Base-by-base conservation (phyloP, 2,329 filamentous ascomycete genomes). In the Neoscytalidium dimidiatum region DNA sequence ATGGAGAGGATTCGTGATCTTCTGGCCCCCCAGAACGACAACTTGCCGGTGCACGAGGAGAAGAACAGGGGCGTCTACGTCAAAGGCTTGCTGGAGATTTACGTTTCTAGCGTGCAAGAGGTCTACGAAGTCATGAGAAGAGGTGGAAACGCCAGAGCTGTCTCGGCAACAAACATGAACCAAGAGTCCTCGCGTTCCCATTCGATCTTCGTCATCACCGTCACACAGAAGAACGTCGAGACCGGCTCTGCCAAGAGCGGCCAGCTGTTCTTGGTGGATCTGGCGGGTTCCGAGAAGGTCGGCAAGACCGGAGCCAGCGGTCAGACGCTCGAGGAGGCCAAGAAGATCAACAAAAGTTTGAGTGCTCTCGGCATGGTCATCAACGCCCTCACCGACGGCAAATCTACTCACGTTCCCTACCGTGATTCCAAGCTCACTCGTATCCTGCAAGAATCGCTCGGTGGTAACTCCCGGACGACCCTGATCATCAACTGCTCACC, bases 281-380 rank as follows among this genome's bases (percentile, higher is more conserved):
- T 99, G 84, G 95, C 95, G 62, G 95, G 95, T 84, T 97, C 92
- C 74, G 95, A 99, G 82, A 98, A 98, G 83, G 93, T 98, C 60
- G 94, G 95, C 76, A 98, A 99, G 86, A 99, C 95, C 31, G 95
- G 95, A 71, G 95, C 95, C 68, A 97, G 92, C 77, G 95, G 95
- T 65, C 95, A 98, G 80, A 98, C 94, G 4, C 84, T 99, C 48
- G 95, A 98, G 79, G 95, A 99, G 78, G 95, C 95, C 67, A 98
- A 98, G 85, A 99, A 99, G 85, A 99, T 99, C 86, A 99, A 99
- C 86, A 98, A 98, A 86, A 97, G 93, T 85, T 86, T 99, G 83
- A 97, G 94, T 81, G 94, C 95, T 64, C 85, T 99, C 67, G 95
- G 95, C 73, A 98, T 97, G 94, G 95, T 98, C 81, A 99, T 99